phyloP scores from a whole-genome alignment of 257 asterid species.

The Capsicum pubescens region DNA sequence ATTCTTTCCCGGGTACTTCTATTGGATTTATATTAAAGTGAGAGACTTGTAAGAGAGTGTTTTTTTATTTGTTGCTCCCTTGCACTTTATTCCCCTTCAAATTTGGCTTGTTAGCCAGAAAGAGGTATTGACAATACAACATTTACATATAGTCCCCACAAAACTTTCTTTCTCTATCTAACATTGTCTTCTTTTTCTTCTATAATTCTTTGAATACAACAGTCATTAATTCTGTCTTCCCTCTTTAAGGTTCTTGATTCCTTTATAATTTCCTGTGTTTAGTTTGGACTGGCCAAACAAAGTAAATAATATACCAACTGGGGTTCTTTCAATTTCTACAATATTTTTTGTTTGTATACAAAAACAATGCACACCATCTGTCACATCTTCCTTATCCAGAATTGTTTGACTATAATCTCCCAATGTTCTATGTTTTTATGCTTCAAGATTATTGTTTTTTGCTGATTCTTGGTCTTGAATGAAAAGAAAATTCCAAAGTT shows the following conservation, averaged over 20 bases:
- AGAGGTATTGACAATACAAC: constrained; percentile 51
- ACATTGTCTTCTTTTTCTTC: not conserved
- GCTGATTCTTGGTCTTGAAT: constrained; percentile 33
- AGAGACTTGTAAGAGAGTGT: constrained; percentile 22
- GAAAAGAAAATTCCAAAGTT: constrained; percentile 26
- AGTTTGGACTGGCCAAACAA: not conserved
- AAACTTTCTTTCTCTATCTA: not conserved
- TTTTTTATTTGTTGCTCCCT: constrained; percentile 37
- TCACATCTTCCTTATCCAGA: constrained; percentile 35
- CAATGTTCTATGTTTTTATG: constrained; percentile 25
- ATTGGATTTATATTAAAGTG: constrained; percentile 36
- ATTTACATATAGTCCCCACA: constrained; percentile 26
- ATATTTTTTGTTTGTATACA: constrained; percentile 22
- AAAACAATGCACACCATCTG: constrained; percentile 45
- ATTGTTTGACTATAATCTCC: constrained; percentile 27
- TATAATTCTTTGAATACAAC: constrained; percentile 23
- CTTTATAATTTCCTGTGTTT: constrained; percentile 7
- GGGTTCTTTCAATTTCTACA: constrained; percentile 36
- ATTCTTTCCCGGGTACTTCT: constrained; percentile 36
- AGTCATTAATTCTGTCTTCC: constrained; percentile 36
- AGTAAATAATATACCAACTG: constrained; percentile 31
- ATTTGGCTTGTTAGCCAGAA: constrained; percentile 66
- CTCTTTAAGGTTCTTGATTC: constrained; percentile 33
- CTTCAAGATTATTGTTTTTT: constrained; percentile 6
- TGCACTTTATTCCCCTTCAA: constrained; percentile 84